These are phyloP conservation scores for Amanita fuliginea DNA, from an alignment of 768 basidiomycete genomes.

Conservation along the genomic window DNA sequence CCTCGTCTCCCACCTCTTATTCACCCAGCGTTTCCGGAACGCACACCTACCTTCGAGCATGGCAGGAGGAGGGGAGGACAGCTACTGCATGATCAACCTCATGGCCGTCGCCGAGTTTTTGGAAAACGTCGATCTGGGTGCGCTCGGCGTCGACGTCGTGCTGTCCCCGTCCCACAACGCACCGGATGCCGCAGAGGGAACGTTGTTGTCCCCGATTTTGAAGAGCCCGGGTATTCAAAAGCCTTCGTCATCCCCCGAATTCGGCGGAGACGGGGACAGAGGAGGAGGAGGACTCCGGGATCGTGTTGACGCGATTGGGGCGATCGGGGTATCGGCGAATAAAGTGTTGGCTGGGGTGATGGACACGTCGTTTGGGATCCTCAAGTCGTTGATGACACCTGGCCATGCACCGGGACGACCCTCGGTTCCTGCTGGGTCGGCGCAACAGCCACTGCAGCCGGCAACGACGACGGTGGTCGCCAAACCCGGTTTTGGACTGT, in stretches of 20 bases:
- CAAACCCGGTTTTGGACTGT: slow-evolving; percentile 51
- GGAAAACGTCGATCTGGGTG: slow-evolving; percentile 83
- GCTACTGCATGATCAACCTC: slow-evolving; percentile 88
- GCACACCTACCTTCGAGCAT: slow-evolving; percentile 47
- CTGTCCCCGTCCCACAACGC: slow-evolving; percentile 11
- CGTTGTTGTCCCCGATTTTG: slow-evolving; percentile 69
- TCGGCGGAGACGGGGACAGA: not conserved
- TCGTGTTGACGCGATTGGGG: slow-evolving; percentile 64
- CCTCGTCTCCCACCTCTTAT: slow-evolving; percentile 61
- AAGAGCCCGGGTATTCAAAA: slow-evolving; percentile 27
- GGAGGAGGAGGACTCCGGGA: slow-evolving; percentile 33
- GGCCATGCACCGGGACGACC: not conserved
- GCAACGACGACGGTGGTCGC: slow-evolving; percentile 27
- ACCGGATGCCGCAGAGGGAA: too few relatives aligned
- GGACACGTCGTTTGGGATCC: slow-evolving; percentile 81
- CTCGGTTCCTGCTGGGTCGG: too few relatives aligned
- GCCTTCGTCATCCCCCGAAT: too few relatives aligned
- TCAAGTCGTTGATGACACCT: slow-evolving; percentile 61
- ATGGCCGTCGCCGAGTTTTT: slow-evolving; percentile 95
- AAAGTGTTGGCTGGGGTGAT: slow-evolving; percentile 83
- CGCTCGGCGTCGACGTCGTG: slow-evolving; percentile 52
- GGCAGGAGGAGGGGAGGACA: slow-evolving; percentile 61
- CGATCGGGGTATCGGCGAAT: slow-evolving; percentile 73
- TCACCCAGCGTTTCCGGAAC: slow-evolving; percentile 50
- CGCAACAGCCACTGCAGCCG: too few relatives aligned